These are phyloP conservation scores for Lunularia cruciata DNA, from an alignment of 225 moss, liverwort and hornwort species.

Conservation along the genomic window DNA sequence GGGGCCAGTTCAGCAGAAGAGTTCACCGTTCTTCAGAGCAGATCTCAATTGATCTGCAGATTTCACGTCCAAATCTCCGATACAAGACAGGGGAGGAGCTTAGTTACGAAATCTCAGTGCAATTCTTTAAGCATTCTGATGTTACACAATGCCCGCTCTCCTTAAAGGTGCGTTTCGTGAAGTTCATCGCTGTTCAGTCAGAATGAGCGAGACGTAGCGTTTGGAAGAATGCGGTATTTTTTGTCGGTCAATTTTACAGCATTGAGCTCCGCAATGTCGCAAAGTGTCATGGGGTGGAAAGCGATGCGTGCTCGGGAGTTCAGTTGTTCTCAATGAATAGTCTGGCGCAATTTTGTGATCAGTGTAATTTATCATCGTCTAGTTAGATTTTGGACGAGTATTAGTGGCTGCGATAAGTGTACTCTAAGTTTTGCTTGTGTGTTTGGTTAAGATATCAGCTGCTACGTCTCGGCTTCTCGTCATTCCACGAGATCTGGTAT, in stretches of 20 bases:
- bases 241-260: not conserved
- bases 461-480: not conserved
- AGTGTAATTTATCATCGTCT: not conserved
- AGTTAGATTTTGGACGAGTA: not conserved
- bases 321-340: not conserved
- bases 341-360: not conserved
- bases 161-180: conserved; percentile 2
- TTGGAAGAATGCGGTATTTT: not conserved
- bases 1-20: no score
- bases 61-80: not conserved
- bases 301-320: not conserved
- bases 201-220: not conserved
- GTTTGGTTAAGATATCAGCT: not conserved
- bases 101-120: no score
- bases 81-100: no score
- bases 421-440: no score
- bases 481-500: conserved; percentile 6
- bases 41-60: not conserved
- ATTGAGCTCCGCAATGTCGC: not conserved
- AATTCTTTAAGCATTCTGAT: not conserved
- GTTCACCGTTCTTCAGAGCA: no score
- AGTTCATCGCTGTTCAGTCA: no score
- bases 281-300: not conserved
- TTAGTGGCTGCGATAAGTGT: not conserved
- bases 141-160: conserved; percentile 2